Base-by-base conservation (phyloP, 331 rosid genomes). In the Rhamnella rubrinervis region DNA sequence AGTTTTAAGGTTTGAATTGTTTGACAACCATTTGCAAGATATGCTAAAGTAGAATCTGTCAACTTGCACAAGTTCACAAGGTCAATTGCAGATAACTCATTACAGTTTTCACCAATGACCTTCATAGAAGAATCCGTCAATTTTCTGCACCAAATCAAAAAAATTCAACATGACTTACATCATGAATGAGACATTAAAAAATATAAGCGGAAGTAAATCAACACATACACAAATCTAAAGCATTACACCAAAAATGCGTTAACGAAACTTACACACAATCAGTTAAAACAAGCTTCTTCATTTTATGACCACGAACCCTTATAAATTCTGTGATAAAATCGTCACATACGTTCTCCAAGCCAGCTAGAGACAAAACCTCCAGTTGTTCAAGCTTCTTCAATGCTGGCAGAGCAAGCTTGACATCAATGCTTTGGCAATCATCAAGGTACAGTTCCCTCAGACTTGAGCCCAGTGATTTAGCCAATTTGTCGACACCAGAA, bases 281-380 rank as follows among this genome's bases (percentile, higher is more conserved):
- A 68, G 74, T 74, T 80, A 95, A 77, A 83, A 81, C 79, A 83
- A 95, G 91, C 77, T 87, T 91, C 88, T 89, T 91, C 75, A 91
- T 77, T 59, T 74, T 84, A 55, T 80, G 79, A 73, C 95, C 93
- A 55, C 85, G 21, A 15, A 76, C 79, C 40, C 70, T 21, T 38
- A 87, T 53, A 39, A 78, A 83, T 65, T 83, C 68, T 65, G 46
- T 26, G 70, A 95, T 79, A 74, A 89, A 83, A 14, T 67, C 57
- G 63, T 95, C 91, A 51, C 69, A 69, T 81, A 89, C 84, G 26
- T 51, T 76, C 63, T 75, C 84, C 38, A 84, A 59, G 55, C 98
- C 97, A 4, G 92, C 87, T 63, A 95, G 37, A 26, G 92, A 91
- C 62, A 95, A 71, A 15, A 89, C 85, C 80, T 95, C 88, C 77